These are phyloP conservation scores for Sporothrix inflata DNA, from an alignment of 2,329 filamentous ascomycete species.

Conservation along the genomic window DNA sequence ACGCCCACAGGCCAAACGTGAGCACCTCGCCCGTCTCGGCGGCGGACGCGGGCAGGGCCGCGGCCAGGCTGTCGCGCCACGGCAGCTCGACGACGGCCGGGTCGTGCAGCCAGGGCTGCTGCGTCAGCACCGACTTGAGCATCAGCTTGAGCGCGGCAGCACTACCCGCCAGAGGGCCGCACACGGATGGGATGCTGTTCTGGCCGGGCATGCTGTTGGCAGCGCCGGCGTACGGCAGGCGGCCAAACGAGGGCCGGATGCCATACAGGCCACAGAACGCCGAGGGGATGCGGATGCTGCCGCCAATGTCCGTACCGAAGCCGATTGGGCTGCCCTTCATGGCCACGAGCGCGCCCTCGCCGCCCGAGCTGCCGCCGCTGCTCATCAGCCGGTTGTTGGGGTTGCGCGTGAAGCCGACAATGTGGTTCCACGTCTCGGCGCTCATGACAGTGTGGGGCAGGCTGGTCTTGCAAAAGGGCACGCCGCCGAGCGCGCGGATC, in stretches of 20 bases:
- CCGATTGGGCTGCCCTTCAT: slow-evolving; percentile 42
- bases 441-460: slow-evolving; percentile 38
- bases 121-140: slow-evolving; percentile 58
- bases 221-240: slow-evolving; percentile 34
- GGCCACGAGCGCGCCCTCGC: slow-evolving; percentile 43
- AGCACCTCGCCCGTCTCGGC: slow-evolving; percentile 42
- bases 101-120: slow-evolving; percentile 67
- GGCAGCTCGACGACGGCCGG: slow-evolving; percentile 67
- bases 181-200: slow-evolving; percentile 57
- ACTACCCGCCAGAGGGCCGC: slow-evolving; percentile 64
- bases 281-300: slow-evolving; percentile 37
- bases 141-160: slow-evolving; percentile 55
- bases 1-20: slow-evolving; percentile 57
- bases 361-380: slow-evolving; percentile 45
- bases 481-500: slow-evolving; percentile 38
- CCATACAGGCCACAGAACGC: slow-evolving; percentile 41
- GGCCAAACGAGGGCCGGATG: slow-evolving; percentile 39
- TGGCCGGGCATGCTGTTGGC: slow-evolving; percentile 54
- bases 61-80: slow-evolving; percentile 55
- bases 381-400: slow-evolving; percentile 42
- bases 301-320: slow-evolving; percentile 44
- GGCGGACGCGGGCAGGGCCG: neutral
- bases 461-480: slow-evolving; percentile 40
- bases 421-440: slow-evolving; percentile 43
- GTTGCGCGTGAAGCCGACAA: slow-evolving; percentile 43